A percentile compares a stretch with the other conserved stretches of the same genome.
Evolutionary conservation across 192 early-diverging fungal species (phyloP).

Genomic region (Gryganskiella cystojenkinii): DNA sequence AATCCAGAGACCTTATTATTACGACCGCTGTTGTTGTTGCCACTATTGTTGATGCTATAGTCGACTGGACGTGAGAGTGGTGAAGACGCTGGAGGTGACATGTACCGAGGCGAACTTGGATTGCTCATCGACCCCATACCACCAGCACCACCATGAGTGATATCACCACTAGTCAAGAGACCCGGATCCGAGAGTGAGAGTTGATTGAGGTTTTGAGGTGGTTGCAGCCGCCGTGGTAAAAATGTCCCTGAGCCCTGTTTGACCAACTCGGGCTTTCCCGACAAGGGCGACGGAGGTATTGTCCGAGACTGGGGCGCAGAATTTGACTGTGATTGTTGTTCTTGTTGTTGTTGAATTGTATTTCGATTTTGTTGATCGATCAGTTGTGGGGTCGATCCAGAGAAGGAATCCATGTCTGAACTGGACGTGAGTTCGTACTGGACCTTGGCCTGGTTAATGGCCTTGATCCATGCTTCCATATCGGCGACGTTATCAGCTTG

Average conservation of each 20-base stretch:
- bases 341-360: too few relatives aligned
- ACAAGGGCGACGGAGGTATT: not conserved
- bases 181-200: slow-evolving; percentile 45
- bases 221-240: slow-evolving; percentile 7
- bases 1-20: slow-evolving; percentile 26
- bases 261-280: slow-evolving; percentile 12
- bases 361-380: slow-evolving; percentile 3
- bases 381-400: slow-evolving; percentile 30
- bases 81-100: slow-evolving; percentile 15
- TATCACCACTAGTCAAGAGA: slow-evolving; percentile 9
- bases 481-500: slow-evolving; percentile 64
- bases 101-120: not conserved
- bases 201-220: slow-evolving; percentile 9
- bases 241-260: slow-evolving; percentile 34
- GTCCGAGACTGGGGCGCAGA: slow-evolving; percentile 9
- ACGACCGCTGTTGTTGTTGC: too few relatives aligned
- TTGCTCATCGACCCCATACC: slow-evolving; percentile 1
- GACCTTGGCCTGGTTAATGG: slow-evolving; percentile 53
- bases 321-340: slow-evolving; percentile 3
- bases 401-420: slow-evolving; percentile 42
- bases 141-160: too few relatives aligned
- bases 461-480: slow-evolving; percentile 75
- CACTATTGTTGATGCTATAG: too few relatives aligned
- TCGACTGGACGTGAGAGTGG: slow-evolving; percentile 1
- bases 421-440: slow-evolving; percentile 45